Evolutionary conservation across 495 filamentous ascomycete genomes (phyloP), one percentile per base, ranked within the genome.

Genomic region (Xylaria flabelliformis): DNA sequence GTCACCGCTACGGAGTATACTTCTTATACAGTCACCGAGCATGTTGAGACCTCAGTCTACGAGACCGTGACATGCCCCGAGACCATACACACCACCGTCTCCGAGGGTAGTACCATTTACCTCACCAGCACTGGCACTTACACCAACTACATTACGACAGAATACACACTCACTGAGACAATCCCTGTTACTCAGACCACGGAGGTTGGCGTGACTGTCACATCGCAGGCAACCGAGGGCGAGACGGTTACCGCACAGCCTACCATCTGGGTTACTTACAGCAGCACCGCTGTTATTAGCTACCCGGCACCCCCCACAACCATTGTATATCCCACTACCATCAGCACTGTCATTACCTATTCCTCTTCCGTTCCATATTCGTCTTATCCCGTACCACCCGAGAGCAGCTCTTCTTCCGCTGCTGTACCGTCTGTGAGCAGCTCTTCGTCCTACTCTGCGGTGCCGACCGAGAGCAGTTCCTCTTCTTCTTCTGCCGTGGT

Each of bases 91-190:
- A 81, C 83, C 15, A 86, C 84, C 34, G 79, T 86, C 62, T 75
- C 78, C 6, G 70, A 79, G 62, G 83, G 83, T 65, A 73, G 66
- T 42, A 86, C 83, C 34, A 70, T 83, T 65, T 78, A 80, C 50
- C 63, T 83, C 44, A 84, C 82, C 55, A 73, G 82, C 74, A 86
- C 84, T n/a, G 77, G 80, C 71, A 85, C 84, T 32, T 79, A 80
- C 72, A 85, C 84, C 29, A 67, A 71, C 21, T 75, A 75, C 71
- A 61, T 72, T 32, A 82, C 76, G 51, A 73, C 75, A 42, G 74
- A 79, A 48, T 77, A 79, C 71, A 82, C 82, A 39, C 56, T 79
- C 58, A 75, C 69, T 41, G 79, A 80, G 36, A 78, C 78, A 3
- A 50, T 84, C 32, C 82, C 82, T 1, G 74, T 80, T 55, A 84